Base-by-base conservation (phyloP, 2,329 filamentous ascomycete species). In the Trichoderma breve region DNA sequence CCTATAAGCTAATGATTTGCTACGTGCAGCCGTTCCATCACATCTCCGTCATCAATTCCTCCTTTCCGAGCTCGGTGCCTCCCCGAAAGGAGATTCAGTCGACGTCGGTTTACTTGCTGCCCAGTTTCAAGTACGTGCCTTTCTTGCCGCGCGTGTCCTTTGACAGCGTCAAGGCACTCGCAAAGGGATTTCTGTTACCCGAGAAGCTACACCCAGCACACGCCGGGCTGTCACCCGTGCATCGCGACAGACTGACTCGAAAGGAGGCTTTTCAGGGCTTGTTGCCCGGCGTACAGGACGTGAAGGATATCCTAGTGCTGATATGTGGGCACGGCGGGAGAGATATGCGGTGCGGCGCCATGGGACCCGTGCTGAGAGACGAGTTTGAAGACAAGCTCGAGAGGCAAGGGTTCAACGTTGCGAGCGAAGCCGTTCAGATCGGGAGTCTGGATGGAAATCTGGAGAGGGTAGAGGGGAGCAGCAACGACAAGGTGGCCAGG, bases 271-370 rank as follows among this genome's bases (percentile, higher is more conserved):
- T 83, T 77, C 88, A 78, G 77, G 83, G 73, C 70, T 83, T 82
- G 43, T 83, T 93, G 2, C 81, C 82, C 1, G 85, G 86, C 1
- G 90, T 93, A 6, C 83, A 87, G 12, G 87, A 90, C 72, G 87
- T 92, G 9, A 78, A 87, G 18, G 91, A 94, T 73, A 85, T 94
- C 5, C 77, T 93, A n/a, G 88, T 99, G 34, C 83, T 98, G 24
- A 91, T 98, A 57, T 99, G 96, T 78, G 94, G 94, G 0, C 96
- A 99, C 77, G 92, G 91, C 15, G 90, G 90, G 3, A 86, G 96
- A 12, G 96, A 99, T 79, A 84, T 86, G 77, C 87, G 96, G 66
- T 99, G 96, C 78, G 95, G 96, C 0, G 82, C 93, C 26, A 85
- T 95, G 74, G 95, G 93, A 0, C 94, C 94, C 0, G 82, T 93